phyloP scores from a whole-genome alignment of 768 basidiomycete genomes.

The Daedaleopsis nitida region DNA sequence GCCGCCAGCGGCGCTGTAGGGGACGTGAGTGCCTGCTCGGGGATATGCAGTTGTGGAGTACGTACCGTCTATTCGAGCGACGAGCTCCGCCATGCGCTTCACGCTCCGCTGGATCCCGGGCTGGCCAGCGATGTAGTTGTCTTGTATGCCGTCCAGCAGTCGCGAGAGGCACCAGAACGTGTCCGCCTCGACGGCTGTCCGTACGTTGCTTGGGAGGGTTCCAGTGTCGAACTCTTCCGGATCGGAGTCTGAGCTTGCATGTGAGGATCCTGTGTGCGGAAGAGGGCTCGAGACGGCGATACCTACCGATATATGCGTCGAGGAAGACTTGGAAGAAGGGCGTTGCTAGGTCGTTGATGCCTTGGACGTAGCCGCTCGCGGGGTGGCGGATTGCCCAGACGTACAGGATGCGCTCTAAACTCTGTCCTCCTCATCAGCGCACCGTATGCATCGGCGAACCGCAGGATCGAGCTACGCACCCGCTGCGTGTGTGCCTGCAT shows the following conservation, averaged over 20 bases:
- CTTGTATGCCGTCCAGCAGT: conserved; percentile 94
- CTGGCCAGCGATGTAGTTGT: conserved; percentile 96
- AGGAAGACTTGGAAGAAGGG: conserved; percentile 99
- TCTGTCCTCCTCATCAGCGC: conserved; percentile 46
- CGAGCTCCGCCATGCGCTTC: conserved; percentile 90
- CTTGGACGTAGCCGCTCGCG: conserved; percentile 97
- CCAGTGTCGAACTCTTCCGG: conserved; percentile 87
- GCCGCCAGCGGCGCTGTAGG: conserved; percentile 75
- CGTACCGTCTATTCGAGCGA: conserved; percentile 84
- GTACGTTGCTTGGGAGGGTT: conserved; percentile 63
- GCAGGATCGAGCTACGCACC: conserved; percentile 46
- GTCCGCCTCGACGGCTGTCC: conserved; percentile 93
- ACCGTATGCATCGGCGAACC: not conserved
- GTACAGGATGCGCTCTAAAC: conserved; percentile 92
- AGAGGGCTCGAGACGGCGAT: not conserved
- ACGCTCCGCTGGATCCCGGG: conserved; percentile 96
- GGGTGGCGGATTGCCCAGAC: conserved; percentile 99
- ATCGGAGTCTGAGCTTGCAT: conserved; percentile 66
- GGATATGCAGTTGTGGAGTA: conserved; percentile 2
- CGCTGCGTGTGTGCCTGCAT: conserved; percentile 88
- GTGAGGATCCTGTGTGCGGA: not conserved
- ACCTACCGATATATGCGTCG: conserved; percentile 87
- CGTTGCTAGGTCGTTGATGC: conserved; percentile 97
- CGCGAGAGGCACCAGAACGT: conserved; percentile 98
- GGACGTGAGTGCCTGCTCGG: not conserved